These are phyloP conservation scores for Gonium pectorale DNA, from an alignment of 139 green algal genomes.

Conservation along the genomic window DNA sequence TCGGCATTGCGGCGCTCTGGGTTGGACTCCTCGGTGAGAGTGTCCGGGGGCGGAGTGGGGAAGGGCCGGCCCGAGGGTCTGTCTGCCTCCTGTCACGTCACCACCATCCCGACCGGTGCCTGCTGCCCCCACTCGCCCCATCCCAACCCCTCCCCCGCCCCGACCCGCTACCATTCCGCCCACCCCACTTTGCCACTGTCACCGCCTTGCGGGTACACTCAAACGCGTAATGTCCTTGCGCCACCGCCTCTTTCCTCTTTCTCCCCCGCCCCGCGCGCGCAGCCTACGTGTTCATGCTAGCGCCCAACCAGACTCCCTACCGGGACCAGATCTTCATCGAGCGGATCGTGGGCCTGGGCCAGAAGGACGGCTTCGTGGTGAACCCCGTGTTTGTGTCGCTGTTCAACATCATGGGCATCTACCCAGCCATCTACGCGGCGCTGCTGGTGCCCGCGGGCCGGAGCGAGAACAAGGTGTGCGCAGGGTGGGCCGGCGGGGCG, in stretches of 20 bases:
- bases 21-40: slow-evolving; percentile 20
- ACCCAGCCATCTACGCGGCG: slow-evolving; percentile 81
- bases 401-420: slow-evolving; percentile 88
- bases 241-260: background rate
- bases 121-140: too few relatives aligned
- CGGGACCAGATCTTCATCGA: slow-evolving; percentile 78
- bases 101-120: too few relatives aligned
- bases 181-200: too few relatives aligned
- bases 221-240: too few relatives aligned
- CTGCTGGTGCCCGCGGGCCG: slow-evolving; percentile 82
- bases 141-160: background rate
- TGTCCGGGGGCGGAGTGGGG: background rate
- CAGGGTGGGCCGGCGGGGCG: background rate
- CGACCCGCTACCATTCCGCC: too few relatives aligned
- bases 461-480: slow-evolving; percentile 76
- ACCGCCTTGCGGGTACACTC: too few relatives aligned
- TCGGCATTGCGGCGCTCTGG: slow-evolving; percentile 47
- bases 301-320: slow-evolving; percentile 86
- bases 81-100: too few relatives aligned
- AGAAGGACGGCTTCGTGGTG: slow-evolving; percentile 59
- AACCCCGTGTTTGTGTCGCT: slow-evolving; percentile 59
- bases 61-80: background rate
- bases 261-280: background rate
- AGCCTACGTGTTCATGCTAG: slow-evolving; percentile 78
- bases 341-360: slow-evolving; percentile 68